Evolutionary conservation across 352 stramenopile species (phyloP).

Genomic region (Phytophthora megakarya): DNA sequence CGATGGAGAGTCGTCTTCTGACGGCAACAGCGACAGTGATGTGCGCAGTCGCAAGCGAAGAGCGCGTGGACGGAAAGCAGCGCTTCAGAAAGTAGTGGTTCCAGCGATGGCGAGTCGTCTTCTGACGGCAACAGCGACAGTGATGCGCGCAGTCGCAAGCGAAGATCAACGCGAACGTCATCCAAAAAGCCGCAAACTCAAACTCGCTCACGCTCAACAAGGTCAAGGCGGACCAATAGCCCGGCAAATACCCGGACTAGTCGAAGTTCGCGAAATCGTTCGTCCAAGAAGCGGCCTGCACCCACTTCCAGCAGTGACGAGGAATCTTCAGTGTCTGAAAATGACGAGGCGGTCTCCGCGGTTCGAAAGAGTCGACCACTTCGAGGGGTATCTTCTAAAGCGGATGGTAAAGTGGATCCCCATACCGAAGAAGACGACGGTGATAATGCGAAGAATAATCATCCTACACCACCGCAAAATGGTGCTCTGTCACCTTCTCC

Average conservation of each 20-base stretch:
- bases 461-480: slow-evolving; percentile 18
- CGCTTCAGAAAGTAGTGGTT: slow-evolving; percentile 64
- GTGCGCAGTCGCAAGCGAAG: slow-evolving; percentile 28
- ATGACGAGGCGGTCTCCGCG: slow-evolving; percentile 25
- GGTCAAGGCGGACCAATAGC: slow-evolving; percentile 18
- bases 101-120: slow-evolving; percentile 48
- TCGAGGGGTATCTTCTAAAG: slow-evolving; percentile 12
- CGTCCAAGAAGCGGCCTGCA: slow-evolving; percentile 33
- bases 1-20: slow-evolving; percentile 43
- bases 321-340: slow-evolving; percentile 27
- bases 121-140: slow-evolving; percentile 53
- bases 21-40: slow-evolving; percentile 51
- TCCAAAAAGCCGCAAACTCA: slow-evolving; percentile 23
- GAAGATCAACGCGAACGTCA: slow-evolving; percentile 27
- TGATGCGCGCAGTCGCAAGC: slow-evolving; percentile 29
- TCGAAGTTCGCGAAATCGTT: slow-evolving; percentile 28
- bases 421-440: slow-evolving; percentile 23
- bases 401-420: slow-evolving; percentile 18
- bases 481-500: slow-evolving; percentile 21
- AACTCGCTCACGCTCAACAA: slow-evolving; percentile 25
- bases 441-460: slow-evolving; percentile 17
- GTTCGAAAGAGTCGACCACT: slow-evolving; percentile 26
- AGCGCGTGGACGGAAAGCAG: no score
- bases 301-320: slow-evolving; percentile 33
- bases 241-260: slow-evolving; percentile 11